Evolutionary conservation across 441 rosid species (phyloP).

Genomic region (Gossypium laxum): DNA sequence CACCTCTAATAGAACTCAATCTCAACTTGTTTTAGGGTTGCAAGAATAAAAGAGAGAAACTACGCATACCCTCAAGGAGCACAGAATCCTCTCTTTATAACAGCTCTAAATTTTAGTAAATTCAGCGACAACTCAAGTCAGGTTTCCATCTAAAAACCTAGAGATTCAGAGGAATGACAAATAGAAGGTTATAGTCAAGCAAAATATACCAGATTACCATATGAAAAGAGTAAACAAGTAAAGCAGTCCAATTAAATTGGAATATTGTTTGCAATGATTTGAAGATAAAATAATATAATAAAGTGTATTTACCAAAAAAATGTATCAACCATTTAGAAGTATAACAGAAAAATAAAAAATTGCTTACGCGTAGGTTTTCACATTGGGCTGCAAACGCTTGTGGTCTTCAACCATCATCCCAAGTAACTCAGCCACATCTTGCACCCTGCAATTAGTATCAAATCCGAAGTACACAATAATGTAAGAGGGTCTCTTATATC

Average conservation of each 20-base stretch:
- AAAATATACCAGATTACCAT: neutral
- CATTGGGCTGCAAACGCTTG: slow-evolving; percentile 80
- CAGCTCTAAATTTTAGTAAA: no score
- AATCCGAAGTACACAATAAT: slow-evolving; percentile 6
- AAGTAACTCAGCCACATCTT: slow-evolving; percentile 90
- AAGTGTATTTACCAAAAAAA: neutral
- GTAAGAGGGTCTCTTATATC: neutral
- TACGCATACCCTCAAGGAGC: no score
- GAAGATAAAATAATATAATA: neutral
- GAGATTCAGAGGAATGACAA: neutral
- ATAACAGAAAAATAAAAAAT: slow-evolving; percentile 7
- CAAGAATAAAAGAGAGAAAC: no score
- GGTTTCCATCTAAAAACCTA: neutral
- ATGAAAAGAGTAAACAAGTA: neutral
- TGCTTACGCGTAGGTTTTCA: slow-evolving; percentile 77
- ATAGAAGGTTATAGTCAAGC: neutral
- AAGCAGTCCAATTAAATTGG: neutral
- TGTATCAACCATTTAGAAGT: neutral
- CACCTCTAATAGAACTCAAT: no score
- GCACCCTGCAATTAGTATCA: slow-evolving; percentile 49
- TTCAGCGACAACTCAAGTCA: no score
- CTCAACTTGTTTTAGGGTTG: no score
- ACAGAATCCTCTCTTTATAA: no score
- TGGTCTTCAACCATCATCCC: slow-evolving; percentile 97
- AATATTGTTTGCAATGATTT: neutral